Evolutionary conservation across 345 rosid genomes (phyloP), one percentile per base, ranked within the genome.

Genomic region (Angophora floribunda): DNA sequence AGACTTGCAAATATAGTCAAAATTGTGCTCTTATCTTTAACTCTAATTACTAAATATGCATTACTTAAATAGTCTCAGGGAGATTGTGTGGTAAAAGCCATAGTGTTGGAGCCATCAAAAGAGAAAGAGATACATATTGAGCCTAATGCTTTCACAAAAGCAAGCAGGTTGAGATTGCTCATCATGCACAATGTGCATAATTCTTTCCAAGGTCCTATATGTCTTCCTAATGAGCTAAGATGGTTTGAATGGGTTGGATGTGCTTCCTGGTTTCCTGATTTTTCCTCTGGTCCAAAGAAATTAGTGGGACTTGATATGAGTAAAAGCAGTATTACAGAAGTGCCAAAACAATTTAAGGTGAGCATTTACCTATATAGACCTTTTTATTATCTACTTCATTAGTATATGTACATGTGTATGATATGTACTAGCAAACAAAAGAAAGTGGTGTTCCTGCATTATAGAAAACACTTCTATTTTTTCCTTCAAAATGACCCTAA

Each of bases 111-210:
- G 65, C 14, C n/a, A 24, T n/a, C 0, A 2, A 0, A 59, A 3
- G 3, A 0, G 3, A 59, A 24, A 59, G 3, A 59, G n/a, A 12
- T 59, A 26, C 2, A 14, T 24, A 59, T 59, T 30, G 6, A 24
- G 24, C 14, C 14, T 2, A 24, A 59, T 59, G 65, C 65, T 24
- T 59, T 59, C 26, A 1, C 3, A 0, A 11, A 59, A 24, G 11
- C 26, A 13, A 59, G 30, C 24, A 59, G 2, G 13, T 59, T 59
- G 65, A 59, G 4, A 11, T 59, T 59, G 65, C 30, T 59, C 30
- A 59, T 59, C 2, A 0, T 59, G 0, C 1, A 0, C 13, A 59
- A 59, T 59, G 65, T 59, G 3, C 4, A 9, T 8, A 57, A 4
- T 59, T 59, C 13, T 59, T 59, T 5, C 30, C 30, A 26, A 0